Base-by-base conservation (phyloP, 208 protist species). In the Balamuthia mandrillaris region DNA sequence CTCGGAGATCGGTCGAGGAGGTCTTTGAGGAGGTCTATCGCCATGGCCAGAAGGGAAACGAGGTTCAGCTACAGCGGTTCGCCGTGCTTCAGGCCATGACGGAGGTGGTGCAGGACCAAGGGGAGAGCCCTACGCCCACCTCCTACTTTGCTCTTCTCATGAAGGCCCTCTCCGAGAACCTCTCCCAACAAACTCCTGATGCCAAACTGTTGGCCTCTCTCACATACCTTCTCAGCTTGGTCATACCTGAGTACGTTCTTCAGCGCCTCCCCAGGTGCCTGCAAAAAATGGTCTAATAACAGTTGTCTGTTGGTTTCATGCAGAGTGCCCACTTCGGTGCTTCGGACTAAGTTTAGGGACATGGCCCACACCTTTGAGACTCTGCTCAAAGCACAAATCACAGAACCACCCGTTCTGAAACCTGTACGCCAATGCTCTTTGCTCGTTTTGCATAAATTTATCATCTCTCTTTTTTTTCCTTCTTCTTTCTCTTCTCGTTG, bases 111-210 rank as follows among this genome's bases (percentile, higher is more conserved):
- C 37, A 72, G 12, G 63, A 72, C 37, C 63, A 72, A 41, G 47
- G 47, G 63, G 37, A 72, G 63, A 41, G 37, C 4, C 63, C 63
- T 3, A 72, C 63, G 63, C 63, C 63, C 7, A 72, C 63, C 16
- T 33, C 63, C 35, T 72, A 72, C 63, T 72, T 72, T 16, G 63
- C 63, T n/a, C 37, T 72, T 33, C 37, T 72, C 35, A 72, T 72
- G 63, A 72, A 33, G 5, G 63, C 63, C 5, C 63, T 72, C 63
- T 72, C 63, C 16, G 56, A 29, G 37, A 72, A 41, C 37, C 63
- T 33, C 33, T 33, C 63, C 35, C 41, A 72, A 41, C 63, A 72
- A n/a, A 41, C 63, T 1, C 37, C 63, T 41, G 63, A 72, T 33
- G 63, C 63, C 12, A 41, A 72, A 14, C 37, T 72, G 4, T 33